Conservation (phyloP, 805 yeast species). For the Jamesozyma gamospora region DNA sequence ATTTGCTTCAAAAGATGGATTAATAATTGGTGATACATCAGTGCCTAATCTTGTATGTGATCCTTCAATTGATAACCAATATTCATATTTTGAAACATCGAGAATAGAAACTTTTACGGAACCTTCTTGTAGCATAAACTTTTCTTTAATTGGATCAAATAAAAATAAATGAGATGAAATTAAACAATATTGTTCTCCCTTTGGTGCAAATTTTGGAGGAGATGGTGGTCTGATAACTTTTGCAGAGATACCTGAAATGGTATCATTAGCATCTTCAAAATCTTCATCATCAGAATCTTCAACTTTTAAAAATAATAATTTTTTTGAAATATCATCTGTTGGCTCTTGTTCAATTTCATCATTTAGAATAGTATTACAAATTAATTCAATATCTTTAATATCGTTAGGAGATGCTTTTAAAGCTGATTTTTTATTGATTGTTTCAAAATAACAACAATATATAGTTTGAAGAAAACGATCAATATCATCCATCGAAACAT, state of each 20-base stretch:
- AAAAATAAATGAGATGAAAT: conserved; percentile 38
- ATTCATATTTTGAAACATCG: conserved; percentile 43
- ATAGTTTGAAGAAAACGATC: conserved; percentile 54
- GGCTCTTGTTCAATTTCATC: conserved; percentile 12
- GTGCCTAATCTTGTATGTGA: conserved; percentile 30
- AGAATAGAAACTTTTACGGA: conserved; percentile 31
- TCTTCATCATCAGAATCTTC: conserved; percentile 6
- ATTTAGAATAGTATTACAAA: conserved; percentile 9
- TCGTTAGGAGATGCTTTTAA: conserved; percentile 36
- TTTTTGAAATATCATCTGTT: neutral
- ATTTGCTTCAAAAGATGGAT: conserved; percentile 56
- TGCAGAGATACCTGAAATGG: neutral
- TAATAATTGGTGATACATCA: conserved; percentile 40
- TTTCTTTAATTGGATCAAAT: conserved; percentile 43
- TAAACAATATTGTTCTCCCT: conserved; percentile 7
- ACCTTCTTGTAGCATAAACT: conserved; percentile 37
- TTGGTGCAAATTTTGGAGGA: conserved; percentile 10
- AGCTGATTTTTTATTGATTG: conserved; percentile 52
- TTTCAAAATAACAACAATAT: conserved; percentile 64
- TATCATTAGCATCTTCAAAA: conserved; percentile 18
- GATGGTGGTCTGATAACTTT: conserved; percentile 1
- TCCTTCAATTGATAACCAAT: conserved; percentile 39
- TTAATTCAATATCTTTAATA: conserved; percentile 45
- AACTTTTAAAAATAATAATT: neutral
- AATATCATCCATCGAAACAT: conserved; percentile 41